Conservation (phyloP, 2,329 filamentous ascomycete genomes). For the Parastagonospora nodorum region DNA sequence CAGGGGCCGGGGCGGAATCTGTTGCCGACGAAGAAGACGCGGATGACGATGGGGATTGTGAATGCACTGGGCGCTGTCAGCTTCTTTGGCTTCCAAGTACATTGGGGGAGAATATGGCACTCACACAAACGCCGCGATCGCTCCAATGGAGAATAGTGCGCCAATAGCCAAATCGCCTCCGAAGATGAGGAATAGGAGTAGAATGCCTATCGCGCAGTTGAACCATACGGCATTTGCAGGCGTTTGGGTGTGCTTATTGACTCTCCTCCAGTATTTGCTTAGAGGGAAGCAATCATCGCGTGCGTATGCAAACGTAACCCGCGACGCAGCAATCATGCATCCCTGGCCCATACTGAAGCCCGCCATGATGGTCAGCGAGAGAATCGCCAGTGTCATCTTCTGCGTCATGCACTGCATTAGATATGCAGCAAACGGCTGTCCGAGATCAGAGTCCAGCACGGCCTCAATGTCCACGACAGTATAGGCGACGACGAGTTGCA, state of each 20-base stretch:
- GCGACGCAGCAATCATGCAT: slow-evolving; percentile 69
- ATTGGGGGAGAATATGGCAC: slow-evolving; percentile 8
- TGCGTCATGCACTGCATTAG: slow-evolving; percentile 68
- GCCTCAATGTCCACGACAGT: slow-evolving; percentile 68
- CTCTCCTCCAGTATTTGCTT: slow-evolving; percentile 62
- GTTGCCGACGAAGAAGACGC: slow-evolving; percentile 64
- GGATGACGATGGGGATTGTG: slow-evolving; percentile 63
- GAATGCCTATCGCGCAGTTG: slow-evolving; percentile 64
- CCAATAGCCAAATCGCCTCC: slow-evolving; percentile 66
- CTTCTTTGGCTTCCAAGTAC: neutral
- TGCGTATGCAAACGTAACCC: slow-evolving; percentile 75
- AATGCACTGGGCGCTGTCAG: slow-evolving; percentile 47
- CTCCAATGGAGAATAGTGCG: slow-evolving; percentile 72
- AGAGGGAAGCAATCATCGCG: slow-evolving; percentile 72
- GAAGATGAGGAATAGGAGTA: slow-evolving; percentile 68
- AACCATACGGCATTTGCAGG: slow-evolving; percentile 75
- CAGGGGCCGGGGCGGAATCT: slow-evolving; percentile 70
- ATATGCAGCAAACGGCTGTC: slow-evolving; percentile 73
- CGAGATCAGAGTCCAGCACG: slow-evolving; percentile 65
- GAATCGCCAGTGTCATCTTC: slow-evolving; percentile 65
- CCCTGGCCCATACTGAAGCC: slow-evolving; percentile 75
- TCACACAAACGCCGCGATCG: slow-evolving; percentile 67
- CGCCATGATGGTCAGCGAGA: slow-evolving; percentile 69
- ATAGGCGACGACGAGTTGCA: slow-evolving; percentile 76
- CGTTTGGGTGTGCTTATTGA: slow-evolving; percentile 66